Evolutionary conservation across 768 basidiomycete species (phyloP).

Genomic region (Collybia mongolica): DNA sequence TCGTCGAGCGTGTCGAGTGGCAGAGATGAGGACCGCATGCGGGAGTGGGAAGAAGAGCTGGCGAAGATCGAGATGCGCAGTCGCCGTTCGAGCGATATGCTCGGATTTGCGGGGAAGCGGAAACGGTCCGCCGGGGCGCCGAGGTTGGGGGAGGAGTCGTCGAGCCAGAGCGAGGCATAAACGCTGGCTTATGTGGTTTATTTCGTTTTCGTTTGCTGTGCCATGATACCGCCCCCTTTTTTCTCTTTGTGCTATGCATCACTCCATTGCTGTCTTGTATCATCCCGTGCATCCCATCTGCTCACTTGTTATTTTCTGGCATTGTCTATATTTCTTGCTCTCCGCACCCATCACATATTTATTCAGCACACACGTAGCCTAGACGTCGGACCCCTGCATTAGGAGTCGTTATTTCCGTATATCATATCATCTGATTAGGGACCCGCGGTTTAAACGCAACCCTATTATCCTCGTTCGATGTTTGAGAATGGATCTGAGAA

Average conservation of each 20-base stretch:
- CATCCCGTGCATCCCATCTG: background rate
- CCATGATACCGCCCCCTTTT: background rate
- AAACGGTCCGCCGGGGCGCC: slow-evolving; percentile 25
- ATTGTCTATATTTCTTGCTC: slow-evolving; percentile 6
- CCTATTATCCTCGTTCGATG: background rate
- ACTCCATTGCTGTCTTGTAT: background rate
- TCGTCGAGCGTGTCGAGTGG: slow-evolving; percentile 24
- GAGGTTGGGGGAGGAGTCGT: slow-evolving; percentile 16
- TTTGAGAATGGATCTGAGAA: background rate
- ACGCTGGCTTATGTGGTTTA: background rate
- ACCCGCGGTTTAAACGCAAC: background rate
- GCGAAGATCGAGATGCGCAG: slow-evolving; percentile 66
- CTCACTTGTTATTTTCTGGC: background rate
- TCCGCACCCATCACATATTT: background rate
- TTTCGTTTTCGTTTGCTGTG: background rate
- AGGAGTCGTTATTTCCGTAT: too few relatives aligned
- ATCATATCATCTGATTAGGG: too few relatives aligned
- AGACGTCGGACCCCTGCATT: too few relatives aligned
- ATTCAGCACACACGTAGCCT: background rate
- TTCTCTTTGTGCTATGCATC: background rate
- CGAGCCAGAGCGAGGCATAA: background rate
- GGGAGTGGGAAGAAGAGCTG: slow-evolving; percentile 81
- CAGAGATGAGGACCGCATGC: slow-evolving; percentile 35
- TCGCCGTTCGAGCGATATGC: slow-evolving; percentile 47
- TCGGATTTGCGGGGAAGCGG: slow-evolving; percentile 42